Evolutionary conservation across 768 basidiomycete genomes (phyloP).

Genomic region (Lanmaoa pseudosensibilis): DNA sequence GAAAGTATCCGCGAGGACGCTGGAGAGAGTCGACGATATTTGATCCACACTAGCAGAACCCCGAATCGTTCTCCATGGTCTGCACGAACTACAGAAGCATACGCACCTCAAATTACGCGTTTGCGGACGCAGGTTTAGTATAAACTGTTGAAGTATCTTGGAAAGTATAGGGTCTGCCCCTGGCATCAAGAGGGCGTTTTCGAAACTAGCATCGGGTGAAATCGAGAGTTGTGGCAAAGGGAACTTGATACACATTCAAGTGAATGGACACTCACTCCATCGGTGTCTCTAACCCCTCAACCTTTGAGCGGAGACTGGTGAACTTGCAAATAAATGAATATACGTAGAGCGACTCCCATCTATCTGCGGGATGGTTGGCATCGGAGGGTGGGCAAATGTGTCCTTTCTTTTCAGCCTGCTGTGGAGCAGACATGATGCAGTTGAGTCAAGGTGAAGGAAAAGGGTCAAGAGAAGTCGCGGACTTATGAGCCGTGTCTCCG

Average conservation of each 20-base stretch:
- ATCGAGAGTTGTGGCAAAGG: conserved; percentile 35
- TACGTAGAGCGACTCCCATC: conserved; percentile 86
- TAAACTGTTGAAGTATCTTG: conserved; percentile 70
- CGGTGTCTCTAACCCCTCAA: conserved; percentile 76
- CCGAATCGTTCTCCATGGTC: conserved; percentile 31
- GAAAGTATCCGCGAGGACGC: conserved; percentile 69
- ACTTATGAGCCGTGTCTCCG: conserved; percentile 35
- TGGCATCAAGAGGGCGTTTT: conserved; percentile 71
- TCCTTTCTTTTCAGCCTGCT: conserved; percentile 46
- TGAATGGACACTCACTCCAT: conserved; percentile 68
- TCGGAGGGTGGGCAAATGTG: conserved; percentile 56
- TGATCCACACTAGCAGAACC: conserved; percentile 64
- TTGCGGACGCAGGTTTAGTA: conserved; percentile 80
- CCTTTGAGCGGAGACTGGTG: conserved; percentile 69
- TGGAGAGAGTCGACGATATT: conserved; percentile 72
- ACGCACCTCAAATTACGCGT: conserved; percentile 86
- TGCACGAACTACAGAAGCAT: conserved; percentile 31
- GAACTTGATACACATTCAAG: conserved; percentile 17
- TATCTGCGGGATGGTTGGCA: conserved; percentile 73
- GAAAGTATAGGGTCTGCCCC: conserved; percentile 74
- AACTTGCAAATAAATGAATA: conserved; percentile 86
- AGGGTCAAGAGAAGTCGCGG: conserved; percentile 37
- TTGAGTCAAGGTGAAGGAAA: conserved; percentile 33
- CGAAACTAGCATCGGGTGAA: conserved; percentile 53
- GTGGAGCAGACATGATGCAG: conserved; percentile 39